phyloP scores from a whole-genome alignment of 1,284 basidiomycete genomes.

The Coniferiporia sulphurascens region DNA sequence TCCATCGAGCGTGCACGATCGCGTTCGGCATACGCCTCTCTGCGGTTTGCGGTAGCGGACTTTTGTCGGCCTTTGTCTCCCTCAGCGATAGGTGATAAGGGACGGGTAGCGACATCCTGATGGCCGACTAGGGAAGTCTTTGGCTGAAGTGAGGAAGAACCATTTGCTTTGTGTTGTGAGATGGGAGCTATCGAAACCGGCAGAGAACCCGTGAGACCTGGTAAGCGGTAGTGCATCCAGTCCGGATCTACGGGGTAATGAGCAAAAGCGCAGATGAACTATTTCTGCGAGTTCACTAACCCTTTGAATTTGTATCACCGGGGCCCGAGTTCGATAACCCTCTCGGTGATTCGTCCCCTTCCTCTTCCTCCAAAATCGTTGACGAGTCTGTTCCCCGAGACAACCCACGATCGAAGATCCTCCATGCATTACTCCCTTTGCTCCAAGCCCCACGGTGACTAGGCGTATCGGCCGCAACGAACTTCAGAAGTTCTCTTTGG shows the following conservation, averaged over 20 bases:
- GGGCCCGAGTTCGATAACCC: slow-evolving; percentile 16
- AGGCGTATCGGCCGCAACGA: slow-evolving; percentile 62
- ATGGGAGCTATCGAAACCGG: slow-evolving; percentile 53
- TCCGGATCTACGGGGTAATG: background rate
- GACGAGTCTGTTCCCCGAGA: slow-evolving; percentile 28
- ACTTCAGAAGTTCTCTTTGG: slow-evolving; percentile 48
- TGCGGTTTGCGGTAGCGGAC: slow-evolving; percentile 49
- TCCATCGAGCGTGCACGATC: slow-evolving; percentile 58
- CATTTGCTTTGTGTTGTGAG: slow-evolving; percentile 29
- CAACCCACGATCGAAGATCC: slow-evolving; percentile 47
- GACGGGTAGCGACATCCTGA: slow-evolving; percentile 27
- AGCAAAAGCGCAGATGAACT: background rate
- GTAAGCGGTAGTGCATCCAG: slow-evolving; percentile 12
- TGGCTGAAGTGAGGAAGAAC: slow-evolving; percentile 50
- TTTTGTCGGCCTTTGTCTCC: slow-evolving; percentile 19
- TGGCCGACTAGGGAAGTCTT: slow-evolving; percentile 41
- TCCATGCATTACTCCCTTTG: slow-evolving; percentile 58
- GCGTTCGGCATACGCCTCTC: slow-evolving; percentile 59
- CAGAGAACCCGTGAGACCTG: slow-evolving; percentile 44
- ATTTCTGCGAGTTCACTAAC: slow-evolving; percentile 3
- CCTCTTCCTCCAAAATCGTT: slow-evolving; percentile 44
- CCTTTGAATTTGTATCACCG: background rate
- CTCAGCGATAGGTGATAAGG: slow-evolving; percentile 21
- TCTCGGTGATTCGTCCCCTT: slow-evolving; percentile 27
- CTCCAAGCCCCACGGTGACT: slow-evolving; percentile 70